These are phyloP conservation scores for Aspergillus flavus DNA, from an alignment of 2,329 filamentous ascomycete genomes.

Conservation along the genomic window DNA sequence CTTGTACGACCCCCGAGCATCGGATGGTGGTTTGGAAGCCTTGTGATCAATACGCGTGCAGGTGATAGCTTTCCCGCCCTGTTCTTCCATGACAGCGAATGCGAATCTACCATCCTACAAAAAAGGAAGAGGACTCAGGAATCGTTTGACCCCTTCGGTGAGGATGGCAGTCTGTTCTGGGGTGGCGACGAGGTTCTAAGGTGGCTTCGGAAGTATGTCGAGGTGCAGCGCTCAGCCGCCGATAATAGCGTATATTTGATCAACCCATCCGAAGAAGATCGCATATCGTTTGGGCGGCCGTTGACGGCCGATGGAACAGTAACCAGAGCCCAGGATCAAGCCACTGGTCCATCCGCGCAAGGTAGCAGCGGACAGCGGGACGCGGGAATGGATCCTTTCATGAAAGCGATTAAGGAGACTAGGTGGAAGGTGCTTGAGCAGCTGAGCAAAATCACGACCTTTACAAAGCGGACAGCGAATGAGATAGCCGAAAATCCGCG, in stretches of 20 bases:
- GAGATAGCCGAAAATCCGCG: slow-evolving; percentile 90
- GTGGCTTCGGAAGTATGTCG: slow-evolving; percentile 84
- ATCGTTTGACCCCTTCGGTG: slow-evolving; percentile 87
- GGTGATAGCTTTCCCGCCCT: slow-evolving; percentile 94
- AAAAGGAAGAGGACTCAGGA: slow-evolving; percentile 84
- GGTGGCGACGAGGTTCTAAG: slow-evolving; percentile 92
- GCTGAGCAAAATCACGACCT: slow-evolving; percentile 95
- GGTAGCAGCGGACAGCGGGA: slow-evolving; percentile 51
- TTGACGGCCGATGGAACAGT: slow-evolving; percentile 46
- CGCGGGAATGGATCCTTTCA: slow-evolving; percentile 86
- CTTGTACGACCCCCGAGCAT: slow-evolving; percentile 87
- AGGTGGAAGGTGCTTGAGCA: slow-evolving; percentile 97
- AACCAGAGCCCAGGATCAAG: slow-evolving; percentile 37
- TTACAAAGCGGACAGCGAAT: slow-evolving; percentile 87
- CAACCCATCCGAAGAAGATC: slow-evolving; percentile 83
- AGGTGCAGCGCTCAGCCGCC: slow-evolving; percentile 78
- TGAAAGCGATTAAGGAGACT: slow-evolving; percentile 91
- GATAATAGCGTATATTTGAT: slow-evolving; percentile 92
- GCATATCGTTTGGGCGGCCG: slow-evolving; percentile 69
- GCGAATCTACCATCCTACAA: slow-evolving; percentile 90
- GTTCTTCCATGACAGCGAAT: slow-evolving; percentile 98
- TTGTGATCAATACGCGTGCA: slow-evolving; percentile 87
- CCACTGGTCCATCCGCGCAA: slow-evolving; percentile 38
- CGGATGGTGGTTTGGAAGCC: slow-evolving; percentile 97
- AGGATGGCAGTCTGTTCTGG: slow-evolving; percentile 84